Conservation (phyloP, 2,329 filamentous ascomycete genomes). For the Sarocladium brachiariae region DNA sequence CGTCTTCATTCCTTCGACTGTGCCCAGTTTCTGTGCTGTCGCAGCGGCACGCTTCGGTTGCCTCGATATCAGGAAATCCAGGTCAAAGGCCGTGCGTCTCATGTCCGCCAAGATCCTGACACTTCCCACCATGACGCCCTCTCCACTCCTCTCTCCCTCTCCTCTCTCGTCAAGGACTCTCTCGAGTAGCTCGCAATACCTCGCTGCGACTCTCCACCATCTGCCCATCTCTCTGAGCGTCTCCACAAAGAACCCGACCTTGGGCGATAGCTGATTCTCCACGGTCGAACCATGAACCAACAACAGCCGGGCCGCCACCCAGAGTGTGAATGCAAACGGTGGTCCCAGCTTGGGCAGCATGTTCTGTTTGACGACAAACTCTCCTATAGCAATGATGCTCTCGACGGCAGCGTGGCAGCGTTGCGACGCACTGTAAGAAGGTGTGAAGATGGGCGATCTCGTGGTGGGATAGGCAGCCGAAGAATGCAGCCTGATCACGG, state of each 20-base stretch:
- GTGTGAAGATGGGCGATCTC: slow-evolving; percentile 80
- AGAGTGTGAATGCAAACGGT: slow-evolving; percentile 85
- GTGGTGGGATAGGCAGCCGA: slow-evolving; percentile 90
- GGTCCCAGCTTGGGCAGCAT: slow-evolving; percentile 77
- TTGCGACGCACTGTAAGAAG: slow-evolving; percentile 79
- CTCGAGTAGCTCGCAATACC: slow-evolving; percentile 73
- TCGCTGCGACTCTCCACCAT: slow-evolving; percentile 78
- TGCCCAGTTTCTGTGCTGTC: slow-evolving; percentile 27
- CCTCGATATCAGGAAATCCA: slow-evolving; percentile 81
- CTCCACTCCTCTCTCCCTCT: slow-evolving; percentile 68
- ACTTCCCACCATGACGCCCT: slow-evolving; percentile 70
- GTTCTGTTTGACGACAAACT: slow-evolving; percentile 68
- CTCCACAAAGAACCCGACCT: slow-evolving; percentile 76
- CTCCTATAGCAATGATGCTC: slow-evolving; percentile 70
- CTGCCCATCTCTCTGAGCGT: slow-evolving; percentile 73
- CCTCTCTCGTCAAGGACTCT: slow-evolving; percentile 81
- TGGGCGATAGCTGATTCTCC: slow-evolving; percentile 72
- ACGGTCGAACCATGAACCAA: slow-evolving; percentile 89
- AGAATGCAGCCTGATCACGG: slow-evolving; percentile 83
- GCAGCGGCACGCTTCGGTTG: slow-evolving; percentile 47
- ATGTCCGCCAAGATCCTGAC: slow-evolving; percentile 88
- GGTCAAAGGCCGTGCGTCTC: slow-evolving; percentile 81
- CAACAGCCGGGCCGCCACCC: slow-evolving; percentile 81
- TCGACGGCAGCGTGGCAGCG: slow-evolving; percentile 77
- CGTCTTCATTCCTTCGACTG: slow-evolving; percentile 57